Conservation (phyloP, 1,139 yeast species). For the Insectozyma bohioensis region DNA sequence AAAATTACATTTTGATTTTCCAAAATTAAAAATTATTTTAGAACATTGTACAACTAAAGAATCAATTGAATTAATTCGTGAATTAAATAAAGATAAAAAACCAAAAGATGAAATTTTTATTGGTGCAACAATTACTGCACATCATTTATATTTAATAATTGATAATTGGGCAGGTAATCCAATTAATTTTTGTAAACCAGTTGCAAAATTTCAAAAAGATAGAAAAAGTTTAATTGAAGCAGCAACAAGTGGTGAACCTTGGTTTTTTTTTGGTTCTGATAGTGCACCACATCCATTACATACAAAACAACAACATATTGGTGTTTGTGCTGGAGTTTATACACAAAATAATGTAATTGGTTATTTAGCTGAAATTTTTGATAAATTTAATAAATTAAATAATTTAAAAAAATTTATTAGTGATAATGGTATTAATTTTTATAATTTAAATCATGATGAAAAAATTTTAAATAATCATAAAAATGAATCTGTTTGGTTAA, state of each 20-base stretch:
- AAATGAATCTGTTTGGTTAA: conserved; percentile 42
- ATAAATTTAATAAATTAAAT: conserved; percentile 58
- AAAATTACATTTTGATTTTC: conserved; percentile 79
- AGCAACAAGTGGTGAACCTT: conserved; percentile 89
- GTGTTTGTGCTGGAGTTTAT: conserved; percentile 96
- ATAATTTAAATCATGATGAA: conserved; percentile 45
- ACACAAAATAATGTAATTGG: conserved; percentile 83
- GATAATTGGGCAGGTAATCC: conserved; percentile 98
- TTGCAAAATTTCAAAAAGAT: conserved; percentile 89
- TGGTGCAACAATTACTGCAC: conserved; percentile 95
- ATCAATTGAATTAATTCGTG: conserved; percentile 75
- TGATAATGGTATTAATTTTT: conserved; percentile 70
- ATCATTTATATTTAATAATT: conserved; percentile 82
- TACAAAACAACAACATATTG: conserved; percentile 71
- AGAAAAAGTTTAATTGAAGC: conserved; percentile 78
- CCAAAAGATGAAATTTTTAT: conserved; percentile 53
- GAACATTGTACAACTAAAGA: conserved; percentile 95
- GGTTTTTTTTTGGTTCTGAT: conserved; percentile 95
- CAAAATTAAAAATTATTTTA: conserved; percentile 78
- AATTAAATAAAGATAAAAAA: conserved; percentile 57
- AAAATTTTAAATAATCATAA: conserved; percentile 35
- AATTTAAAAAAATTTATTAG: conserved; percentile 73
- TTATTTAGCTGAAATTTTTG: conserved; percentile 87
- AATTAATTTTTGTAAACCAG: conserved; percentile 94
- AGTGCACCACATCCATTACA: conserved; percentile 94